Percentiles rank a stretch among this genome's conserved stretches.
These are phyloP conservation scores for Jackrogersella multiformis DNA, from an alignment of 495 filamentous ascomycete genomes.

Conservation along the genomic window DNA sequence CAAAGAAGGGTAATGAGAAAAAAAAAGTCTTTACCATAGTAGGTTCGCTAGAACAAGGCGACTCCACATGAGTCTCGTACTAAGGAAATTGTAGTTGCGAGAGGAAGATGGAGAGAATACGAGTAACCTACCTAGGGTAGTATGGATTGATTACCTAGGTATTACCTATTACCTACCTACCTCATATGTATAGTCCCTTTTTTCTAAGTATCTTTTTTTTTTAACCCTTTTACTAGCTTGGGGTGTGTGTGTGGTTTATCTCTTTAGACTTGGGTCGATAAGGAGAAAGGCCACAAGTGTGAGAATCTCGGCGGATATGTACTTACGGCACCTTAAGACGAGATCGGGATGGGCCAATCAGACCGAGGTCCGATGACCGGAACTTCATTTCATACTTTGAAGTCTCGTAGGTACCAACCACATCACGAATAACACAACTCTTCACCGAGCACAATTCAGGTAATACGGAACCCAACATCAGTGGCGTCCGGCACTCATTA, in stretches of 20 bases:
- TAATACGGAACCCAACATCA: not conserved
- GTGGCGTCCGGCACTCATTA: constrained; percentile 26
- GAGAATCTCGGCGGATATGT: not conserved
- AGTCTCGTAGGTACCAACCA: not conserved
- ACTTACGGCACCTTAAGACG: not conserved
- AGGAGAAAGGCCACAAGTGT: not conserved
- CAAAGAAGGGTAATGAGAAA: constrained; percentile 27
- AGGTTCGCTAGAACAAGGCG: constrained; percentile 30
- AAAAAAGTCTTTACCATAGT: constrained; percentile 4
- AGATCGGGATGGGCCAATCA: constrained; percentile 25
- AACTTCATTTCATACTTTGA: not conserved
- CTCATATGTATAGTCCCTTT: no score
- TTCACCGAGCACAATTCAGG: constrained; percentile 13
- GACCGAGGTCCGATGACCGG: constrained; percentile 21
- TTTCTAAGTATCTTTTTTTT: not conserved
- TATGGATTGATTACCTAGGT: constrained; percentile 16
- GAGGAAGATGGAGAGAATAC: not conserved
- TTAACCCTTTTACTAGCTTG: constrained; percentile 15
- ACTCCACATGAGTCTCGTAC: constrained; percentile 30
- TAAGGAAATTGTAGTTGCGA: constrained; percentile 1
- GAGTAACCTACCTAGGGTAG: no score
- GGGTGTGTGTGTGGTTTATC: constrained; percentile 12
- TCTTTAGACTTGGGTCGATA: not conserved
- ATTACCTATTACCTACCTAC: not conserved
- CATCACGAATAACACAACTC: not conserved